Conservation (phyloP, 805 yeast species). For the Wickerhamomyces chaumierensis region DNA sequence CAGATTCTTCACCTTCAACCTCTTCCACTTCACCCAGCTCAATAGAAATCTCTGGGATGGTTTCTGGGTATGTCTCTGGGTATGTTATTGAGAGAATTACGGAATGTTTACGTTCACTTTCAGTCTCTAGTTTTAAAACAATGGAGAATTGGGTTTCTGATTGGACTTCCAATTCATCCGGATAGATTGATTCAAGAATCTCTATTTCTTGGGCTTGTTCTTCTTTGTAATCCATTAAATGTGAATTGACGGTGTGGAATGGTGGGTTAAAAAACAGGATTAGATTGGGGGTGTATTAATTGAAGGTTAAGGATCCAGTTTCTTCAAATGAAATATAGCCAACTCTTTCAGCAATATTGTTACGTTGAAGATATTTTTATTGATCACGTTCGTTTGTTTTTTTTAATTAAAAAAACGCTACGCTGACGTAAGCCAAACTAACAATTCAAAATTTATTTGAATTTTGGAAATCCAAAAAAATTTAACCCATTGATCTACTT, state of each 20-base stretch:
- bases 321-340: too few relatives aligned
- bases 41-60: conserved; percentile 47
- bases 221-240: conserved; percentile 67
- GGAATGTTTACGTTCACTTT: conserved; percentile 45
- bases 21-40: conserved; percentile 21
- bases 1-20: conserved; percentile 14
- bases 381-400: too few relatives aligned
- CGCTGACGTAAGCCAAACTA: too few relatives aligned
- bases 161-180: conserved; percentile 57
- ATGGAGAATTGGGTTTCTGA: conserved; percentile 41
- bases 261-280: too few relatives aligned
- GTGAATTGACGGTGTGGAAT: too few relatives aligned
- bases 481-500: too few relatives aligned
- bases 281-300: too few relatives aligned
- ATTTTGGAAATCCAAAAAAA: neutral
- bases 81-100: conserved; percentile 52
- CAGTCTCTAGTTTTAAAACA: conserved; percentile 54
- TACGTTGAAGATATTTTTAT: too few relatives aligned
- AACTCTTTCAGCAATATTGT: too few relatives aligned
- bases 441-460: neutral
- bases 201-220: conserved; percentile 88
- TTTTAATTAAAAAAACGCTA: too few relatives aligned
- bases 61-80: conserved; percentile 77
- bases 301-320: too few relatives aligned
- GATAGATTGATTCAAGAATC: conserved; percentile 83